Base-by-base conservation (phyloP, 129 eudicot species). In the Flaveria brownii region DNA sequence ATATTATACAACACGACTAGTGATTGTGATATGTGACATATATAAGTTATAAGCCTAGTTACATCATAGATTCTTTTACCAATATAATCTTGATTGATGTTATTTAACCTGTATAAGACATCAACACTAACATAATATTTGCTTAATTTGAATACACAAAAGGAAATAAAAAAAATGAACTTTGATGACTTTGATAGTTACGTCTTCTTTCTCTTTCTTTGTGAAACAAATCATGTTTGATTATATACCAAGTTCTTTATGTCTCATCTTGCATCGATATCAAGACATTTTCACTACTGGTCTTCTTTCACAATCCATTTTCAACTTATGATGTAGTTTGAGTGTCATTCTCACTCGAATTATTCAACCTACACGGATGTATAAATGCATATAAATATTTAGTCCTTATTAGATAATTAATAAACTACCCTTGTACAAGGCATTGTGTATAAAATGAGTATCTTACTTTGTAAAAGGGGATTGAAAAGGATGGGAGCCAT, bases 381-480 rank as follows among this genome's bases (percentile, higher is more conserved):
- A 54, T 1, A 54, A 57, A 9, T 20, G 2, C 0, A 56, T 18
- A 56, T 54, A 54, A n/a, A 6, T 0, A 57, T 2, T 9, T 7
- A 9, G 9, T 56, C 10, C 15, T 22, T 18, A 57, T 18, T 57
- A 57, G 64, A 28, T 57, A 57, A n/a, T 20, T 22, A 20, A 7
- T 1, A 9, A 56, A 16, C 8, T 20, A 20, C 1, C 5, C 1
- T 18, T 6, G 23, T 55, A 18, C 22, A 0, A 57, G 33, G 1
- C 30, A 18, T 57, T 20, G 64, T 22, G 64, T 57, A 22, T 9
- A 57, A 20, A 57, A 20, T 57, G 30, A 22, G 61, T 46, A 70
- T 50, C 62, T 72, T 33, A 13, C 52, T 74, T 74, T 61, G 70
- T 61, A 42, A 74, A 74, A 61, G 56, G 28, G 46, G 42, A 61